Base-by-base conservation (phyloP, 768 basidiomycete genomes). In the Lactifluus subvellereus region DNA sequence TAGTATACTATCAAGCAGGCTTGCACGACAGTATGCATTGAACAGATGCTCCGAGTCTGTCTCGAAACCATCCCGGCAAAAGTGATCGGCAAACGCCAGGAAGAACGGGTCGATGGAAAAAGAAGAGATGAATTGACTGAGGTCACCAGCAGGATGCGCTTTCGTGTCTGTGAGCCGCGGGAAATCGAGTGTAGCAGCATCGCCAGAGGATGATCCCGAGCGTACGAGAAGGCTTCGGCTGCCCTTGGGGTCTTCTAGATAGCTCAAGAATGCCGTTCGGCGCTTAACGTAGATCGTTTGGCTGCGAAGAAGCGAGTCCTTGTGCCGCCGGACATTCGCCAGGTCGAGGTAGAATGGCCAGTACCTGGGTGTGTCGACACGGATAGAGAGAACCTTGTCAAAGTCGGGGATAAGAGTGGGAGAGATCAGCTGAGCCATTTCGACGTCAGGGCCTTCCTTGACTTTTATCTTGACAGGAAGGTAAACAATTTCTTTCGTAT, bases 381-480 rank as follows among this genome's bases (percentile, higher is more conserved):
- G 80, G 68, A 99, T 88, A 4, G 90, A 88, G 51, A 85, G 76
- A 14, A 98, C 78, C 61, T 82, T 85, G 71, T 90, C 86, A 66
- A 98, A 82, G 65, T 95, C 89, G 0, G 94, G 94, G 64, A 97
- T 89, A 4, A 98, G 81, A 0, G 96, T 96, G 0, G 97, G 97
- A 0, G 94, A 90, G 60, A 95, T 93, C 52, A 97, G 78, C 67
- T 89, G 87, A 1, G 87, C 85, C 14, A 84, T 81, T n/a, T 85
- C 84, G 13, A 77, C 74, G 27, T 80, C 81, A 35, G 78, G 77
- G 13, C 80, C 83, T 64, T 94, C 92, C 66, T 78, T 83, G 67
- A 91, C 80, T 37, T 85, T 87, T 66, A 98, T 84, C 74, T 94
- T 95, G 70, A 98, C 82, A 0, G 95, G 97, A 0, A 99, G 82